These are phyloP conservation scores for Chaetomium cochliodes DNA, from an alignment of 495 filamentous ascomycete genomes.

Conservation along the genomic window DNA sequence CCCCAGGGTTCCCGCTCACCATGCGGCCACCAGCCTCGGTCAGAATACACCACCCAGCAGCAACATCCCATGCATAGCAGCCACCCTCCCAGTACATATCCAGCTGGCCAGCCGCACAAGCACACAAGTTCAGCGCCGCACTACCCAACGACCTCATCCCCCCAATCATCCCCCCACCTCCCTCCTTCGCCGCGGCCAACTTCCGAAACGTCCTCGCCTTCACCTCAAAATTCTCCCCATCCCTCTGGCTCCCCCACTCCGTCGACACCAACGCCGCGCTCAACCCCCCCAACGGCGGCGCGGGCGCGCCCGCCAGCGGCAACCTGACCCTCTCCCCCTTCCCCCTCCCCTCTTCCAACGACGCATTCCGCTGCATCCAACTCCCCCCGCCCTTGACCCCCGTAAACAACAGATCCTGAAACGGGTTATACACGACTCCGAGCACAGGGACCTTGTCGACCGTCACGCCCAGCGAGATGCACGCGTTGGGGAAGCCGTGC, in stretches of 20 bases:
- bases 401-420: constrained; percentile 63
- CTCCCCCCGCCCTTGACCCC: constrained; percentile 69
- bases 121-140: constrained; percentile 81
- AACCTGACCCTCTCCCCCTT: constrained; percentile 36
- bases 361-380: constrained; percentile 51
- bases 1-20: constrained; percentile 72
- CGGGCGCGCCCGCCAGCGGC: constrained; percentile 57
- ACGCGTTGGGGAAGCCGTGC: constrained; percentile 75
- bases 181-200: constrained; percentile 60
- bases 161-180: constrained; percentile 82
- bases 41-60: constrained; percentile 86
- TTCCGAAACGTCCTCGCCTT: constrained; percentile 68
- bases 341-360: constrained; percentile 30
- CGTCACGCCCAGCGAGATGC: constrained; percentile 77
- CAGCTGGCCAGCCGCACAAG: constrained; percentile 72
- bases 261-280: constrained; percentile 63
- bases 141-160: constrained; percentile 70
- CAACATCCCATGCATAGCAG: constrained; percentile 94
- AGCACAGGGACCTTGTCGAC: constrained; percentile 62
- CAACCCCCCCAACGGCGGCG: constrained; percentile 52
- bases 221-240: constrained; percentile 71
- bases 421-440: constrained; percentile 85
- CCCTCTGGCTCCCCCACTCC: constrained; percentile 77
- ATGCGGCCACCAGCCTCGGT: constrained; percentile 80
- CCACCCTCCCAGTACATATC: constrained; percentile 94